Evolutionary conservation across 2,329 filamentous ascomycete genomes (phyloP).

Genomic region (Aspergillus fijiensis): DNA sequence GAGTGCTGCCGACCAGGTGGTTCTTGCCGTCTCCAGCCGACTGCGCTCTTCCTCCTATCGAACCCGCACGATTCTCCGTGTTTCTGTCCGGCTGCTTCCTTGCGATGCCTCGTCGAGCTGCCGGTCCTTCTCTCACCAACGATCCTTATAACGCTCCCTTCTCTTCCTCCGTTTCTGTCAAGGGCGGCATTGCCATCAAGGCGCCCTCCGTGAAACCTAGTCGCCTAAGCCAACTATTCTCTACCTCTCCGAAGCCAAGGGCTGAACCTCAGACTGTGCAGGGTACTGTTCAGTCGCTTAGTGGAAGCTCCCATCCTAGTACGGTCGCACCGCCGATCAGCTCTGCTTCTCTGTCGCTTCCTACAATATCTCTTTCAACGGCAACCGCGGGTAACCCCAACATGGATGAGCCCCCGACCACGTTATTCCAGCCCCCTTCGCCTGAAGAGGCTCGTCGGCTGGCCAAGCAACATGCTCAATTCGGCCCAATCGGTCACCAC

Average conservation of each 20-base stretch:
- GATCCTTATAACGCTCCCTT: constrained; percentile 51
- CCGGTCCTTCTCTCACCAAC: constrained; percentile 58
- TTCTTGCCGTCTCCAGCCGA: constrained; percentile 6
- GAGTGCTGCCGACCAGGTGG: constrained; percentile 13
- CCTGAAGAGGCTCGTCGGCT: constrained; percentile 76
- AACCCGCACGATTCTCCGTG: constrained; percentile 15
- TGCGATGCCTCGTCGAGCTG: constrained; percentile 64
- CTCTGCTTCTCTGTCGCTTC: constrained; percentile 72
- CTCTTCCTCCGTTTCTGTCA: constrained; percentile 54
- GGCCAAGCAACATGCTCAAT: constrained; percentile 81
- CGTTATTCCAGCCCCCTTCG: constrained; percentile 82
- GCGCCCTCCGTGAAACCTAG: constrained; percentile 63
- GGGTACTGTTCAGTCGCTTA: constrained; percentile 65
- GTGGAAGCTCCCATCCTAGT: constrained; percentile 51
- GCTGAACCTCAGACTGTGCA: constrained; percentile 54
- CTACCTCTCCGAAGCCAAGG: constrained; percentile 73
- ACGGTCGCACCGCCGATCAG: constrained; percentile 62
- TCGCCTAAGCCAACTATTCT: constrained; percentile 80
- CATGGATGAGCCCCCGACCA: constrained; percentile 71
- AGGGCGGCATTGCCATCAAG: constrained; percentile 52
- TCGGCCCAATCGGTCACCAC: constrained; percentile 77
- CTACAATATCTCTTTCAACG: constrained; percentile 88
- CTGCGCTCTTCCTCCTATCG: constrained; percentile 11
- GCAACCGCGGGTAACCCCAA: constrained; percentile 74
- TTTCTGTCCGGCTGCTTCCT: constrained; percentile 23